phyloP scores from a whole-genome alignment of 495 filamentous ascomycete species.

The Penicillium canariense region DNA sequence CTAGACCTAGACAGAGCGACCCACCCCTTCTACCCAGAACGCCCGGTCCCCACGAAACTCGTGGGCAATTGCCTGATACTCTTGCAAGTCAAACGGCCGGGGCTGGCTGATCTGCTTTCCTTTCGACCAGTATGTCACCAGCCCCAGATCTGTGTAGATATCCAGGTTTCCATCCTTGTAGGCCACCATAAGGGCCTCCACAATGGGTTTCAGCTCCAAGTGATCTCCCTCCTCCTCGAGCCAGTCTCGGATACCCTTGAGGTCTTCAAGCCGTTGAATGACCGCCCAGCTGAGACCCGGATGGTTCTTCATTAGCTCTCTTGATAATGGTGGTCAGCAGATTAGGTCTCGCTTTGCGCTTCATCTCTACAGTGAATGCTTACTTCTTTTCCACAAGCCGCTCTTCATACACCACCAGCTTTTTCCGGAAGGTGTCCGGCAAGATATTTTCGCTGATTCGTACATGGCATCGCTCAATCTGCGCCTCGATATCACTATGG shows the following conservation, averaged over 20 bases:
- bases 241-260: background rate
- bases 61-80: background rate
- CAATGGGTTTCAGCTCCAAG: background rate
- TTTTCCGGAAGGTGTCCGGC: background rate
- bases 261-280: background rate
- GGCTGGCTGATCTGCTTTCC: slow-evolving; percentile 8
- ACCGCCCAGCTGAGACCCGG: slow-evolving; percentile 1
- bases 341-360: no score
- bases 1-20: no score
- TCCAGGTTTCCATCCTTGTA: background rate
- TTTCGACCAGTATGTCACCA: slow-evolving; percentile 9
- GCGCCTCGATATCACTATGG: background rate
- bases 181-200: background rate
- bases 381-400: background rate
- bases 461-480: slow-evolving; percentile 5
- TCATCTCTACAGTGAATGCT: background rate
- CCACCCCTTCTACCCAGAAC: slow-evolving; percentile 10
- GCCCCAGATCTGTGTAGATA: background rate
- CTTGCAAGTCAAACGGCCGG: slow-evolving; percentile 1
- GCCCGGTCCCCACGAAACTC: background rate
- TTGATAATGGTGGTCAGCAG: background rate
- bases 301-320: background rate
- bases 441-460: slow-evolving; percentile 8
- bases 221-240: background rate
- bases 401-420: background rate